Percentiles rank a stretch among this genome's conserved stretches.
phyloP scores from a whole-genome alignment of 352 stramenopile species.

The Pseudoperonospora humuli region DNA sequence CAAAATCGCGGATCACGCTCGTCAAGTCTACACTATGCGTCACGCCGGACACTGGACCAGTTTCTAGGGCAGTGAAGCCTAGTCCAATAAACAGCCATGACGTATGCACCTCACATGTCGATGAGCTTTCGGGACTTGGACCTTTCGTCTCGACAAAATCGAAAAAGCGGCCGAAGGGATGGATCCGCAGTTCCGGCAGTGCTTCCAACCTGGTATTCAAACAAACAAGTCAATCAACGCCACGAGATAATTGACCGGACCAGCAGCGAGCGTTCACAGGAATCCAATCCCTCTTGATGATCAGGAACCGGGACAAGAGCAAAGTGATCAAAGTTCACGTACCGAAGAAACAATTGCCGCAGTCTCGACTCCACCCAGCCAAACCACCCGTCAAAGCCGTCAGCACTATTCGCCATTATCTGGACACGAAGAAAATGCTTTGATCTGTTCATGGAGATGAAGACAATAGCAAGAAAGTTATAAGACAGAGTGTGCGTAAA shows the following conservation, averaged over 20 bases:
- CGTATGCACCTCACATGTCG: slow-evolving; percentile 23
- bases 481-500: slow-evolving; percentile 4
- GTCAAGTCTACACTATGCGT: slow-evolving; percentile 60
- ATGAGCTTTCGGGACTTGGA: slow-evolving; percentile 5
- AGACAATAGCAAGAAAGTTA: slow-evolving; percentile 3
- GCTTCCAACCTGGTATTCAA: slow-evolving; percentile 41
- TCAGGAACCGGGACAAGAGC: neutral
- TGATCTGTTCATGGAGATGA: slow-evolving; percentile 25
- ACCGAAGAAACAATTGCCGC: slow-evolving; percentile 74
- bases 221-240: slow-evolving; percentile 4
- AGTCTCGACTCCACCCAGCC: slow-evolving; percentile 84
- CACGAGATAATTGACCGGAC: neutral
- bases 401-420: slow-evolving; percentile 41
- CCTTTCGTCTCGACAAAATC: slow-evolving; percentile 34
- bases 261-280: neutral
- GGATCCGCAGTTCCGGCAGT: slow-evolving; percentile 45
- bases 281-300: slow-evolving; percentile 1
- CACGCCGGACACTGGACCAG: neutral
- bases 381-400: slow-evolving; percentile 73
- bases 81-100: slow-evolving; percentile 78
- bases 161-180: slow-evolving; percentile 81
- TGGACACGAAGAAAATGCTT: slow-evolving; percentile 80
- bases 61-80: slow-evolving; percentile 46
- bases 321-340: slow-evolving; percentile 4
- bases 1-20: slow-evolving; percentile 67